These are phyloP conservation scores for Linum trigynum DNA, from an alignment of 345 rosid species.

Conservation along the genomic window DNA sequence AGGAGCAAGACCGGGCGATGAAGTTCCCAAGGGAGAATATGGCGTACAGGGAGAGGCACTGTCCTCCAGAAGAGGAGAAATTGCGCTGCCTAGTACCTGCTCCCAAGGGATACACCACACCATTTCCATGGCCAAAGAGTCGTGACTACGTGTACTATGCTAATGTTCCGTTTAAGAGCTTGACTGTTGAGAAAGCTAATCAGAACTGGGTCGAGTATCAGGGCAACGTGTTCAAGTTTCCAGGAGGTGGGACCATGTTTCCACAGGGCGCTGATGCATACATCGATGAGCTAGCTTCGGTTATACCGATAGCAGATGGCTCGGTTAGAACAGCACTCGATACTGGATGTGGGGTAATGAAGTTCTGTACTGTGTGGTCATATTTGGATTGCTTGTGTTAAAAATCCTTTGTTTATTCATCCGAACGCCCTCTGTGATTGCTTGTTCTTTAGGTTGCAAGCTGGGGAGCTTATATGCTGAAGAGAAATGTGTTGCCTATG, in stretches of 20 bases:
- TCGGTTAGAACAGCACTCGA: conserved; percentile 87
- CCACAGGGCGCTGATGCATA: conserved; percentile 98
- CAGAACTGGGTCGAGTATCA: conserved; percentile 94
- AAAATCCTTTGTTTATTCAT: too few species aligned
- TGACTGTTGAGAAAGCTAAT: conserved; percentile 80
- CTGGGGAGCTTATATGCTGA: conserved; percentile 93
- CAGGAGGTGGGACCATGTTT: conserved; percentile 99
- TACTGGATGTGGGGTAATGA: conserved; percentile 87
- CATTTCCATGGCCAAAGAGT: conserved; percentile 94
- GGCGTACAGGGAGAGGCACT: conserved; percentile 93
- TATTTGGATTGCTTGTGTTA: too few species aligned
- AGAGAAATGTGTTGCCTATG: conserved; percentile 81
- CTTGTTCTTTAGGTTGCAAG: conserved; percentile 63
- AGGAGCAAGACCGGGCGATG: conserved; percentile 91
- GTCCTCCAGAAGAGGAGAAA: conserved; percentile 75
- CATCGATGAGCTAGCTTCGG: conserved; percentile 76
- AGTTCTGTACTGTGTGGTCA: not conserved
- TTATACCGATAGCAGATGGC: conserved; percentile 85
- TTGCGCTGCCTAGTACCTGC: conserved; percentile 83
- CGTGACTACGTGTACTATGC: conserved; percentile 86
- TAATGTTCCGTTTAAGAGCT: conserved; percentile 82
- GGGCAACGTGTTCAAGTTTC: conserved; percentile 87
- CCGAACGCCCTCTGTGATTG: not conserved
- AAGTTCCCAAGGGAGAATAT: conserved; percentile 83
- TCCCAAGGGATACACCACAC: conserved; percentile 79